These are phyloP conservation scores for Myriosclerotinia scirpicola DNA, from an alignment of 2,329 filamentous ascomycete genomes.

Conservation along the genomic window DNA sequence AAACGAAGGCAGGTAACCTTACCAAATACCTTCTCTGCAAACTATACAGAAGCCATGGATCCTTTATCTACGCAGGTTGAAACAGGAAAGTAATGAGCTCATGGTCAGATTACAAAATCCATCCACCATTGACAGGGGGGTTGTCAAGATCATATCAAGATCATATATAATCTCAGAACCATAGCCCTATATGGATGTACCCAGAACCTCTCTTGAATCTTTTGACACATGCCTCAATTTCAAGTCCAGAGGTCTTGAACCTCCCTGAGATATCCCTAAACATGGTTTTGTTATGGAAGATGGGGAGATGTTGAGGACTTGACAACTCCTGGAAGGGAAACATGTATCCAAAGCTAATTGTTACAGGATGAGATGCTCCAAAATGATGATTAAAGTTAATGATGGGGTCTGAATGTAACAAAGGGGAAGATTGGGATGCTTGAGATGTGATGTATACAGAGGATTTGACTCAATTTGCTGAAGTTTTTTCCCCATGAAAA, in stretches of 20 bases:
- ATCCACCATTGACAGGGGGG: neutral
- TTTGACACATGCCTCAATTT: neutral
- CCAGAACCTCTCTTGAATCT: neutral
- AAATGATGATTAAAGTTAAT: neutral
- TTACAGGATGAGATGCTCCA: neutral
- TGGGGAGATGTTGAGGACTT: neutral
- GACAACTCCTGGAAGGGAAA: neutral
- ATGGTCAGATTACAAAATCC: neutral
- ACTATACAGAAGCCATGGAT: neutral
- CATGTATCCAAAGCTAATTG: neutral
- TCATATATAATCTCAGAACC: neutral
- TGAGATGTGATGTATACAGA: neutral
- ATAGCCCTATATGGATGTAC: neutral
- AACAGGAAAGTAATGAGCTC: neutral
- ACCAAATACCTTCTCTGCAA: neutral
- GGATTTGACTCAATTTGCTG: too few species aligned
- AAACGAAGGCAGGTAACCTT: neutral
- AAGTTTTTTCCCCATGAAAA: too few species aligned
- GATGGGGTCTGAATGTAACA: neutral
- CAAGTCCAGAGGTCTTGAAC: neutral
- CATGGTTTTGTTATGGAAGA: neutral
- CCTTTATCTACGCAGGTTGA: neutral
- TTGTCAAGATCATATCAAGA: too few species aligned
- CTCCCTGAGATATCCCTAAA: neutral
- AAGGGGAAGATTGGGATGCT: neutral